Conservation (phyloP, 768 basidiomycete genomes). For the Hericium alpestre region DNA sequence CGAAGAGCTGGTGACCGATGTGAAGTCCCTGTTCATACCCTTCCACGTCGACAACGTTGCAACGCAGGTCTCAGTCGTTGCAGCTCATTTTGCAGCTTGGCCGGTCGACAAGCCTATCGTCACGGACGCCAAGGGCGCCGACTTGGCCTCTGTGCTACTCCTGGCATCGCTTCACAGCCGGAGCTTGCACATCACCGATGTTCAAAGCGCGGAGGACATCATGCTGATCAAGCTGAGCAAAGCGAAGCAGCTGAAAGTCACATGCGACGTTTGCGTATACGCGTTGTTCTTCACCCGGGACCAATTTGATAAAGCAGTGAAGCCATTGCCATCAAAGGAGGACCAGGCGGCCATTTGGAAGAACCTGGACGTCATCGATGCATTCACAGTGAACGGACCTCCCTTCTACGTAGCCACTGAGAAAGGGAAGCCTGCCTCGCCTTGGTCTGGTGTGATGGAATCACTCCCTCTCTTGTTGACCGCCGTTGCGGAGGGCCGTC, state of each 20-base stretch:
- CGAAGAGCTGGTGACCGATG: slow-evolving; percentile 70
- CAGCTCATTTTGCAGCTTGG: slow-evolving; percentile 86
- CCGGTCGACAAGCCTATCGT: slow-evolving; percentile 85
- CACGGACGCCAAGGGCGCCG: slow-evolving; percentile 85
- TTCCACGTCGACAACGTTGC: slow-evolving; percentile 41
- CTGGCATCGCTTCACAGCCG: slow-evolving; percentile 88
- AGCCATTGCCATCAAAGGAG: slow-evolving; percentile 56
- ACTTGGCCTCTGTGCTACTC: slow-evolving; percentile 86
- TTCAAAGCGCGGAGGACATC: slow-evolving; percentile 78
- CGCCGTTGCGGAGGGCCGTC: slow-evolving; percentile 68
- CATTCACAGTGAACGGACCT: slow-evolving; percentile 79
- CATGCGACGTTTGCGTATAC: slow-evolving; percentile 91
- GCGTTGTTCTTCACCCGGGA: slow-evolving; percentile 79
- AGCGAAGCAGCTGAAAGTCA: slow-evolving; percentile 85
- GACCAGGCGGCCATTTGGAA: slow-evolving; percentile 84
- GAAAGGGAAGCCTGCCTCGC: slow-evolving; percentile 46
- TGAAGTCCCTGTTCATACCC: slow-evolving; percentile 81
- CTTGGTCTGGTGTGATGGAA: slow-evolving; percentile 79
- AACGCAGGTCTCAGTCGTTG: slow-evolving; percentile 62
- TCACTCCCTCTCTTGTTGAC: slow-evolving; percentile 79
- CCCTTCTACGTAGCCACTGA: slow-evolving; percentile 69
- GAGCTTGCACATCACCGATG: slow-evolving; percentile 83
- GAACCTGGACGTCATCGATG: slow-evolving; percentile 75
- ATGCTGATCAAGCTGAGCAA: slow-evolving; percentile 90
- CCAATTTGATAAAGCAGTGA: slow-evolving; percentile 45